These are phyloP conservation scores for Saturnispora diversa DNA, from an alignment of 805 yeast species.

Conservation along the genomic window DNA sequence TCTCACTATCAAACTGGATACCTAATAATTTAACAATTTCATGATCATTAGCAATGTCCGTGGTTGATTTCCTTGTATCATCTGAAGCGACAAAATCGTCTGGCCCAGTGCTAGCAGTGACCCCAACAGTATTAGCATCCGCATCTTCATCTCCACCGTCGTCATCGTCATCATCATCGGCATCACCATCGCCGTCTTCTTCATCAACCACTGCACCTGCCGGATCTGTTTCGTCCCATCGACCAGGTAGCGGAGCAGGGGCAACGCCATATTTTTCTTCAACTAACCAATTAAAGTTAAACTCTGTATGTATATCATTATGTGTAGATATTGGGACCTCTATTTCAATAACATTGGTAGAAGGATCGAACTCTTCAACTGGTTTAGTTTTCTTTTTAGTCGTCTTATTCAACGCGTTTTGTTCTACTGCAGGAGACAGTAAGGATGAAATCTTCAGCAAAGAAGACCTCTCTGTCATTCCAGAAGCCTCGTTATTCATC, in stretches of 20 bases:
- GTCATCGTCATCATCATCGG: constrained; percentile 40
- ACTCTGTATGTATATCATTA: constrained; percentile 55
- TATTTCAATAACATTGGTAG: constrained; percentile 4
- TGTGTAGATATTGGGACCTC: constrained; percentile 30
- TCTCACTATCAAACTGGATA: constrained; percentile 27
- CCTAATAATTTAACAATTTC: constrained; percentile 27
- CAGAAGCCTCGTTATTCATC: neutral
- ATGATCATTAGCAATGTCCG: constrained; percentile 23
- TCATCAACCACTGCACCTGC: constrained; percentile 26
- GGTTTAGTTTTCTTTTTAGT: neutral
- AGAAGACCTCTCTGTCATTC: no score
- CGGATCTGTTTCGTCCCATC: no score
- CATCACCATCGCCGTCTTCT: constrained; percentile 24
- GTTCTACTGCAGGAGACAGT: neutral
- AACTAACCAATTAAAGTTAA: constrained; percentile 64
- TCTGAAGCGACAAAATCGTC: neutral
- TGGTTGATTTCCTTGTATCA: neutral
- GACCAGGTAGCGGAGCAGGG: no score
- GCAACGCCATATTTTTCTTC: constrained; percentile 79
- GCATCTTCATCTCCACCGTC: constrained; percentile 25
- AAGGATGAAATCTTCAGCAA: constrained; percentile 2
- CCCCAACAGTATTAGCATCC: constrained; percentile 12
- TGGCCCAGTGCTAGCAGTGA: neutral
- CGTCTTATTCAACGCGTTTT: neutral
- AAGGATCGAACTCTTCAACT: constrained; percentile 3